These are phyloP conservation scores for Metschnikowia picachoensis DNA, from an alignment of 805 yeast species.

Conservation along the genomic window DNA sequence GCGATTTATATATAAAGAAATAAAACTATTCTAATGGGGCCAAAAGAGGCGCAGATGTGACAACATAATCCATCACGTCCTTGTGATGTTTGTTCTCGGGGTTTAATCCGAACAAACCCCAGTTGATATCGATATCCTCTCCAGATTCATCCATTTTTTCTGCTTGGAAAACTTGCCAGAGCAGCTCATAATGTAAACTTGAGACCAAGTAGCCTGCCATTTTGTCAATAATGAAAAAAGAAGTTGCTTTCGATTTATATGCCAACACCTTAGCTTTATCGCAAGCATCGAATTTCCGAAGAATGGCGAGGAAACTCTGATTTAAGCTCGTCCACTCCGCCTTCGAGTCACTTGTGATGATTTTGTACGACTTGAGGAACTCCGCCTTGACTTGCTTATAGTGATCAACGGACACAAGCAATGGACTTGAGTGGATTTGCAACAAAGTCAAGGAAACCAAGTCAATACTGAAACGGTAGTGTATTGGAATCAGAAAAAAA, in stretches of 20 bases:
- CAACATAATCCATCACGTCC: slow-evolving; percentile 12
- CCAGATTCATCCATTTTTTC: slow-evolving; percentile 12
- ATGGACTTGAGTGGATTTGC: slow-evolving; percentile 22
- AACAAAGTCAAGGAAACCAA: slow-evolving; percentile 29
- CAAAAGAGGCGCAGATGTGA: slow-evolving; percentile 8
- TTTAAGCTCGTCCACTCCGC: slow-evolving; percentile 9
- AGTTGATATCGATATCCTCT: slow-evolving; percentile 14
- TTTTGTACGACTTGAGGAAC: slow-evolving; percentile 12
- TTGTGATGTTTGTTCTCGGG: slow-evolving; percentile 12
- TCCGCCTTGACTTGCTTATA: slow-evolving; percentile 12
- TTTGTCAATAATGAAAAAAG: slow-evolving; percentile 30
- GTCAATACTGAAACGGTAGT: slow-evolving; percentile 37
- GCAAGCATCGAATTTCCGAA: slow-evolving; percentile 14
- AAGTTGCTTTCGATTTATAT: slow-evolving; percentile 7
- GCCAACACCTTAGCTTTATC: slow-evolving; percentile 9
- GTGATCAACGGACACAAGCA: slow-evolving; percentile 9
- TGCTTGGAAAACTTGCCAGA: slow-evolving; percentile 34
- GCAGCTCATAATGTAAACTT: slow-evolving; percentile 36
- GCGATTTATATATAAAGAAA: background rate
- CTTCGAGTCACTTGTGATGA: slow-evolving; percentile 6
- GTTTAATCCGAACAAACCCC: slow-evolving; percentile 31
- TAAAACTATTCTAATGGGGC: background rate
- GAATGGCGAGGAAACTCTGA: slow-evolving; percentile 12
- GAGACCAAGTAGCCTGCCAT: slow-evolving; percentile 35
- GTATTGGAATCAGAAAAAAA: slow-evolving; percentile 36